Evolutionary conservation across 2,329 filamentous ascomycete genomes (phyloP), one percentile per base, ranked within the genome.

Genomic region (Talaromyces albobiverticillius): DNA sequence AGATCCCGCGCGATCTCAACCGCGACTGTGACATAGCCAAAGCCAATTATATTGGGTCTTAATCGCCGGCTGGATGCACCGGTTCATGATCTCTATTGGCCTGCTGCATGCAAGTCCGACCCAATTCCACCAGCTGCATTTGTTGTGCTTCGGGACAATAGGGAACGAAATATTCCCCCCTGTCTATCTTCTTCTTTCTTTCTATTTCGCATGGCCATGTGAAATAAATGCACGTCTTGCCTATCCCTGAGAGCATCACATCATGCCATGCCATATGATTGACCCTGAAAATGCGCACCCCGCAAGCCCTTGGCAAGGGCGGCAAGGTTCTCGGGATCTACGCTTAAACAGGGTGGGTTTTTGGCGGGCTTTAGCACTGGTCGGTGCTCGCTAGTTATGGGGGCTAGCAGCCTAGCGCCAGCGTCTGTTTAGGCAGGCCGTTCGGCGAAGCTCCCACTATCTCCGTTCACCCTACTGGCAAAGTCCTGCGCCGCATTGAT

Each of bases 21-120:
- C 42, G 53, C 53, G 41, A 55, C 22, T 42, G 43, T 47, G 31
- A 46, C 40, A 38, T 22, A 26, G 41, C 29, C 41, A 22, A 50
- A 16, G 31, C 53, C 53, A 55, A 55, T 55, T 22, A 42, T 22
- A 55, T 51, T 9, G 3, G 22, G 26, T 32, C 10, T 43, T 55
- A 55, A 55, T 55, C 53, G 48, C 48, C 53, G 49, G 43, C 13
- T 34, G 4, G 22, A 51, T 32, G 26, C 53, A 46, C 38, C 41
- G 26, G 50, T 31, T 42, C 47, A 45, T 29, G 25, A 11, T n/a
- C 22, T 31, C 40, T 18, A 52, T 46, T 46, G 31, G 40, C 8
- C 20, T 31, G 7, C 22, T 43, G 6, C 4, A 32, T 32, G 26
- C 26, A 29, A 10, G 3, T 20, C 34, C 13, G 41, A 20, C 26